These are phyloP conservation scores for Oidium heveae DNA, from an alignment of 2,329 filamentous ascomycete species.

Conservation along the genomic window DNA sequence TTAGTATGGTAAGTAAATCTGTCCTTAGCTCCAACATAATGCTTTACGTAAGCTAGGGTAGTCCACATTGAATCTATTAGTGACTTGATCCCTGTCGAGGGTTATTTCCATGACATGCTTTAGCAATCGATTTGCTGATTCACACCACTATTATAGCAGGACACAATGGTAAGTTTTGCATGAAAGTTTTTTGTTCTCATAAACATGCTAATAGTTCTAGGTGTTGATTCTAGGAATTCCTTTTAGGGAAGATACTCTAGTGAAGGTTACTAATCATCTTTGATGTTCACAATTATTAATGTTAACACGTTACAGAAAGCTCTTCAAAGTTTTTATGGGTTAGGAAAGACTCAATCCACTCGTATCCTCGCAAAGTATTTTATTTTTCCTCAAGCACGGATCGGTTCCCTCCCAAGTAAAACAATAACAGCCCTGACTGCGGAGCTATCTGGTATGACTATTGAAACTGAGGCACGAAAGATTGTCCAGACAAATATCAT, in stretches of 20 bases:
- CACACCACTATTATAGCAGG: too few species aligned
- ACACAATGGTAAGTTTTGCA: background rate
- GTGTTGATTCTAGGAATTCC: background rate
- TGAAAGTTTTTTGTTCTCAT: background rate
- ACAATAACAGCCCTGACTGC: constrained; percentile 63
- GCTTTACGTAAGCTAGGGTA: too few species aligned
- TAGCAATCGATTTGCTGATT: too few species aligned
- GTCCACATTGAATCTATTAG: too few species aligned
- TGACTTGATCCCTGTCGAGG: too few species aligned
- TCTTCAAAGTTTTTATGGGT: constrained; percentile 66
- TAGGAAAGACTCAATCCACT: constrained; percentile 43
- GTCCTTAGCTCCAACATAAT: too few species aligned
- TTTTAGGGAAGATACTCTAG: background rate
- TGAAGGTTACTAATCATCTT: background rate
- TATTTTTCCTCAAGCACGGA: constrained; percentile 60
- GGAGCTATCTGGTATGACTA: constrained; percentile 73
- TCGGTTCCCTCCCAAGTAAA: constrained; percentile 49
- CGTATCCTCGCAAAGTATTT: constrained; percentile 70
- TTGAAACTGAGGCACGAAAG: constrained; percentile 68
- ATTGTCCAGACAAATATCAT: constrained; percentile 64
- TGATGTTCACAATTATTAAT: background rate
- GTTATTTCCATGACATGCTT: too few species aligned
- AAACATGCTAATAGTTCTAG: background rate
- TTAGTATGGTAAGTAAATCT: too few species aligned
- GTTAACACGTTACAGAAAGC: constrained; percentile 25